These are phyloP conservation scores for Effrenium voratum DNA, from an alignment of 73 alveolate species.

Conservation along the genomic window DNA sequence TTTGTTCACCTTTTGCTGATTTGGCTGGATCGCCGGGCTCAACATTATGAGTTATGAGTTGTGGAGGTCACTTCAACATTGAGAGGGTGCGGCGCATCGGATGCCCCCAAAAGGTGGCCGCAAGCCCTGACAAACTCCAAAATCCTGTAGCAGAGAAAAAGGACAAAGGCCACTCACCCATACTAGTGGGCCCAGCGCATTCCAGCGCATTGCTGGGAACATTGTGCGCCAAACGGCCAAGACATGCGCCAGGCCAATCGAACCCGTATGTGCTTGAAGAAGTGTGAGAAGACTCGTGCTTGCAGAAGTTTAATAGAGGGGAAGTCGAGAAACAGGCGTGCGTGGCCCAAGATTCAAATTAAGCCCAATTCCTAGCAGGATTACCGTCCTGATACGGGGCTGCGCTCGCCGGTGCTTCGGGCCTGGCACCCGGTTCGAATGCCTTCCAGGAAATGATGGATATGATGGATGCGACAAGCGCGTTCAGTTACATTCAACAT, in stretches of 20 bases:
- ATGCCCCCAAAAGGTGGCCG: neutral
- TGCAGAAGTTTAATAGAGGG: no score
- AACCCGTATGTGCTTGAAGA: neutral
- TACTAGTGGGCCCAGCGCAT: neutral
- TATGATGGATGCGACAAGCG: neutral
- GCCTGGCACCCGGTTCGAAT: neutral
- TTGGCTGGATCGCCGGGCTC: neutral
- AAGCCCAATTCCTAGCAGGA: constrained; percentile 1
- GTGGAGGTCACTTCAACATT: neutral
- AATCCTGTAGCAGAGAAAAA: neutral
- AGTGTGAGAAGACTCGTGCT: neutral
- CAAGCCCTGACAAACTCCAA: neutral
- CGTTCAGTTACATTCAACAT: no score
- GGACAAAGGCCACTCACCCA: no score
- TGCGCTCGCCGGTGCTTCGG: constrained; percentile 78
- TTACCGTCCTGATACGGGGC: constrained; percentile 68
- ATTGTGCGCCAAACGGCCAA: neutral
- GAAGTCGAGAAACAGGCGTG: neutral
- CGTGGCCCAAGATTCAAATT: no score
- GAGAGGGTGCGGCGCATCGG: neutral
- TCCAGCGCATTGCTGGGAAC: neutral
- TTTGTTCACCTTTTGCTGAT: neutral
- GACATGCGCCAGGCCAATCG: neutral
- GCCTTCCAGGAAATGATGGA: neutral
- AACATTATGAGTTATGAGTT: neutral